Evolutionary conservation across 148 eudicot species (phyloP).

Genomic region (Tetragonia tetragonoides): DNA sequence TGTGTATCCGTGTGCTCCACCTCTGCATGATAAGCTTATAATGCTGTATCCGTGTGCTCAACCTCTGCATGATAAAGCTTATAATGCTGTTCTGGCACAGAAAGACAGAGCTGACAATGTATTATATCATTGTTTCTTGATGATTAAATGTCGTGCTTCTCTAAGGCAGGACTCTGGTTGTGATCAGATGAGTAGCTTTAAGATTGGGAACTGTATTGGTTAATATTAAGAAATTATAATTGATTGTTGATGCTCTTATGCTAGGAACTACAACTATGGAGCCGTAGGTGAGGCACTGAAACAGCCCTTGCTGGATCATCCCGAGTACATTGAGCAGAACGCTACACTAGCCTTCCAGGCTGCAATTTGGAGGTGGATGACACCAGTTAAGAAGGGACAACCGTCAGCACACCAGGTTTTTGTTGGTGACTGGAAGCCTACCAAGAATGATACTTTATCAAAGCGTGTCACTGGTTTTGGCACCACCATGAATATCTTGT

Average conservation of each 20-base stretch:
- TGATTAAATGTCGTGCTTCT: too few species aligned
- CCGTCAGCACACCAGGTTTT: constrained; percentile 86
- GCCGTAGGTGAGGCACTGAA: constrained; percentile 60
- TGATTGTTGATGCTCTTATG: not conserved
- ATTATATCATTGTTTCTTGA: too few species aligned
- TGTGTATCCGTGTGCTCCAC: too few species aligned
- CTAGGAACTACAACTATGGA: constrained; percentile 93
- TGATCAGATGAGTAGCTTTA: not conserved
- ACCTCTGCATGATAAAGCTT: not conserved
- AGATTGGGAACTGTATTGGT: not conserved
- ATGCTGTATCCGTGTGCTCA: too few species aligned
- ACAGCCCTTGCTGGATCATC: constrained; percentile 72
- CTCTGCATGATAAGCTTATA: not conserved
- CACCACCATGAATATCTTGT: constrained; percentile 76
- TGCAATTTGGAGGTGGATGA: constrained; percentile 91
- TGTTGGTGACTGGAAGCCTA: constrained; percentile 82
- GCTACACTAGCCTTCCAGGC: constrained; percentile 87
- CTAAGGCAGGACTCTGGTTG: too few species aligned
- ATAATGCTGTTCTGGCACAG: too few species aligned
- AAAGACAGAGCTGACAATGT: too few species aligned
- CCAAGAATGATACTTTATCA: constrained; percentile 76
- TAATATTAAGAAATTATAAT: not conserved
- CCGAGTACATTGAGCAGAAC: constrained; percentile 90
- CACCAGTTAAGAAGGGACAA: constrained; percentile 63
- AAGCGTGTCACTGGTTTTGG: constrained; percentile 89